phyloP scores from a whole-genome alignment of 2,329 filamentous ascomycete genomes.

The Sporothrix schenckii region DNA sequence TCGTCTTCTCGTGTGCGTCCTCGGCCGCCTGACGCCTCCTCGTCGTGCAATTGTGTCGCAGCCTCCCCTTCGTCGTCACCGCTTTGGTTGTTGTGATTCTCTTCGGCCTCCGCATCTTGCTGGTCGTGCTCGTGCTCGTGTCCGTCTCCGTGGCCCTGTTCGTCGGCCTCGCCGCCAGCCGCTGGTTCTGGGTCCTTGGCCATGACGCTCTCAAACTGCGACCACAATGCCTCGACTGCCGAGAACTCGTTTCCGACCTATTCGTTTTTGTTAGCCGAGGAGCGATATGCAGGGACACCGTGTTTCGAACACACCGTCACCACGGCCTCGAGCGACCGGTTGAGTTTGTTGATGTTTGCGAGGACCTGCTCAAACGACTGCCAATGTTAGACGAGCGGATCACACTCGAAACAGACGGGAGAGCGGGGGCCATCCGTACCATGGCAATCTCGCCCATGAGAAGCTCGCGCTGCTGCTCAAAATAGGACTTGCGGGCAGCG shows the following conservation, averaged over 20 bases:
- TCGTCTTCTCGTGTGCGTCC: background rate
- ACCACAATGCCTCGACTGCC: conserved; percentile 96
- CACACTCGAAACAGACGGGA: background rate
- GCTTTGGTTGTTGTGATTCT: background rate
- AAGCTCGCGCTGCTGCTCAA: conserved; percentile 74
- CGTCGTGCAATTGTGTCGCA: conserved; percentile 11
- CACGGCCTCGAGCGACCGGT: conserved; percentile 86
- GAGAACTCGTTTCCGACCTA: conserved; percentile 94
- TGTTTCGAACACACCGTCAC: conserved; percentile 67
- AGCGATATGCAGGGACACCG: background rate
- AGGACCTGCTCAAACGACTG: conserved; percentile 85
- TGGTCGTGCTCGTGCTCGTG: background rate
- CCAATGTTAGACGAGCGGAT: background rate
- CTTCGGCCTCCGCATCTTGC: background rate
- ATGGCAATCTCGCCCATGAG: conserved; percentile 73
- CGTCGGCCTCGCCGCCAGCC: conserved; percentile 30
- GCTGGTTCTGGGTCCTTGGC: conserved; percentile 55
- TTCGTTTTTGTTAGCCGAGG: background rate
- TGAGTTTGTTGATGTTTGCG: conserved; percentile 93
- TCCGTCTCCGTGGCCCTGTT: background rate
- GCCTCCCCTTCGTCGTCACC: conserved; percentile 21
- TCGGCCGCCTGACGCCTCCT: background rate
- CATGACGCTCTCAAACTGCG: conserved; percentile 96
- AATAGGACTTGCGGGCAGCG: conserved; percentile 61
- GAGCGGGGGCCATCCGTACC: conserved; percentile 49